Base-by-base conservation (phyloP, 202 grass and related monocot genomes). In the Dendrocalamus latiflorus region DNA sequence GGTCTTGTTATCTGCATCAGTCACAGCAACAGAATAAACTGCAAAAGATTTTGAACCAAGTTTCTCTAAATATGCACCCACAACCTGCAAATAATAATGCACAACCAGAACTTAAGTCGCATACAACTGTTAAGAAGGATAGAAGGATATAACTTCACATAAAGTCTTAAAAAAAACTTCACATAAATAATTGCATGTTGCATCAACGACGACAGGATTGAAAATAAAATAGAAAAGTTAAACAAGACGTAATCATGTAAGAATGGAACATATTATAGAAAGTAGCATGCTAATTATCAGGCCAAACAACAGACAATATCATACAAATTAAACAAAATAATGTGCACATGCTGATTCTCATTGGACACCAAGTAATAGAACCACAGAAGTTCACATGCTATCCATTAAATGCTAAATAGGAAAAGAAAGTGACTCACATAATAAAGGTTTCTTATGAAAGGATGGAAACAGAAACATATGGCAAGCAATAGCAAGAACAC, bases 1-100 rank as follows among this genome's bases (percentile, higher is more conserved):
- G 55, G 89, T 89, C 86, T 91, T 93, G 91, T 82, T 94, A 86
- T 92, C 93, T 51, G 88, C 83, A 88, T 92, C 96, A 75, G 93
- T 86, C 33, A 94, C 93, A 49, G 93, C 96, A 89, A 99, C 94
- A 69, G 93, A 99, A 93, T 99, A 99, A 89, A 99, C 93, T 76
- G 96, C 96, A 82, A 99, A 96, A 83, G 93, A 95, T 90, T 96
- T 96, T 72, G 96, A 95, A 75, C 89, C 78, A 73, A 89, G 69
- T 82, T 99, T 99, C 75, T 96, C 96, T 36, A 99, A 99, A 90
- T 92, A 94, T 81, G 96, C 96, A 73, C 96, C 96, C 67, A 99
- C 91, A 79, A 99, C 96, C 96, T 99, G 89, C 70, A 75, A 89
- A 89, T 24, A 71, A 65, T 67, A 66, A 51, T 55, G 61, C 53